A percentile compares a stretch with the other conserved stretches of the same genome.
Conservation (phyloP, 2,329 filamentous ascomycete genomes). For the Hypoxylon sp. region DNA sequence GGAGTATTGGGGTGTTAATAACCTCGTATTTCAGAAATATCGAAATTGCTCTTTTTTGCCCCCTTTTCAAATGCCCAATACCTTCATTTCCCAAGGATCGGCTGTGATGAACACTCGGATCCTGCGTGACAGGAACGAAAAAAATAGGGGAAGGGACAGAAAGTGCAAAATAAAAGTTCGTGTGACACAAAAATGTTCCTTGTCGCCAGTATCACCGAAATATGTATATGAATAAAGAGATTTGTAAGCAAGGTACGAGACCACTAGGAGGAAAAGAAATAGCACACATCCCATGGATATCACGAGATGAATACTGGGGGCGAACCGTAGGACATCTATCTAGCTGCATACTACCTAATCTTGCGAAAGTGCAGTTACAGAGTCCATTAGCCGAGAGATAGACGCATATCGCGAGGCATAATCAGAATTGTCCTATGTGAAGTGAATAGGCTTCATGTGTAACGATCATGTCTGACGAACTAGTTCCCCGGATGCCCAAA, state of each 20-base stretch:
- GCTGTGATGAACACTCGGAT: constrained; percentile 13
- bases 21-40: constrained; percentile 15
- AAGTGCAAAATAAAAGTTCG: constrained; percentile 12
- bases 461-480: constrained; percentile 5
- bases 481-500: constrained; percentile 17
- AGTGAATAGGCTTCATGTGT: constrained; percentile 11
- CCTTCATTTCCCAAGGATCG: constrained; percentile 11
- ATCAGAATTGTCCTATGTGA: neutral
- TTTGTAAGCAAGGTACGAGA: constrained; percentile 17
- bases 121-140: constrained; percentile 5
- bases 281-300: neutral
- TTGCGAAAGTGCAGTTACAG: constrained; percentile 1
- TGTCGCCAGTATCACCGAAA: constrained; percentile 24
- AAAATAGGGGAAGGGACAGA: constrained; percentile 8
- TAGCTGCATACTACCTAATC: neutral
- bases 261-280: constrained; percentile 2
- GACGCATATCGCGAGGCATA: neutral
- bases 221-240: constrained; percentile 8
- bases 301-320: constrained; percentile 4
- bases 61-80: neutral
- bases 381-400: neutral
- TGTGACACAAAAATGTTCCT: constrained; percentile 19
- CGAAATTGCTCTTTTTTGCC: constrained; percentile 1
- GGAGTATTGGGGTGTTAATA: constrained; percentile 2
- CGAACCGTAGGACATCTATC: constrained; percentile 1